Base-by-base conservation (phyloP, 805 yeast genomes). In the Saccharomyces mikatae region DNA sequence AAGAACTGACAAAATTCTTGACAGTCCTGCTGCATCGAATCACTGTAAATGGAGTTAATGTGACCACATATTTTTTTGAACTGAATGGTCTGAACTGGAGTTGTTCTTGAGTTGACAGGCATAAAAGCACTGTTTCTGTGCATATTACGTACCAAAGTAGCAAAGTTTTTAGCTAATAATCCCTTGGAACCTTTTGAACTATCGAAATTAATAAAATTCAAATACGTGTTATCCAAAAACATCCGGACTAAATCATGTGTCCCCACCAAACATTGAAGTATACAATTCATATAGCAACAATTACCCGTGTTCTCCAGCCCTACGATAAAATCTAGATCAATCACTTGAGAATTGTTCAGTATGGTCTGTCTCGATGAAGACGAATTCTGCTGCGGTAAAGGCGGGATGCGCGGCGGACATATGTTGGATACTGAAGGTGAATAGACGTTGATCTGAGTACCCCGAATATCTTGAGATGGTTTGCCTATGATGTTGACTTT, bases 231-330 rank as follows among this genome's bases (percentile, higher is more conserved):
- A 58, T 77, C 71, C 47, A 84, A 72, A 62, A 91, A 87, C 54
- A 86, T 80, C 48, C 73, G 75, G 2, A 84, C 76, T 28, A 91
- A 71, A 55, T 81, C 83, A 1, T 82, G 81, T 0, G 92, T 83
- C 0, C 92, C 91, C 3, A 84, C 76, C 36, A 92, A 67, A 68
- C 97, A 89, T 71, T 91, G 98, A n/a, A 91, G 69, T 2, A 87
- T 77, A 60, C 96, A 86, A 70, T 91, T 91, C 90, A 91, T 86
- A 69, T 91, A 91, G 68, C 97, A 91, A 0, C 96, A 87, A 63
- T 92, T 92, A 2, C 97, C 96, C 57, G 91, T 73, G 66, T 91
- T 91, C 13, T 77, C 74, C 5, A 91, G 74, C 0, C 98, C 97
- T 0, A 90, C 82, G 21, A 82, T 74, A 51, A 83, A 77, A 54